These are phyloP conservation scores for Dactylorhiza incarnata DNA, from an alignment of 106 monocot genomes.

Conservation along the genomic window DNA sequence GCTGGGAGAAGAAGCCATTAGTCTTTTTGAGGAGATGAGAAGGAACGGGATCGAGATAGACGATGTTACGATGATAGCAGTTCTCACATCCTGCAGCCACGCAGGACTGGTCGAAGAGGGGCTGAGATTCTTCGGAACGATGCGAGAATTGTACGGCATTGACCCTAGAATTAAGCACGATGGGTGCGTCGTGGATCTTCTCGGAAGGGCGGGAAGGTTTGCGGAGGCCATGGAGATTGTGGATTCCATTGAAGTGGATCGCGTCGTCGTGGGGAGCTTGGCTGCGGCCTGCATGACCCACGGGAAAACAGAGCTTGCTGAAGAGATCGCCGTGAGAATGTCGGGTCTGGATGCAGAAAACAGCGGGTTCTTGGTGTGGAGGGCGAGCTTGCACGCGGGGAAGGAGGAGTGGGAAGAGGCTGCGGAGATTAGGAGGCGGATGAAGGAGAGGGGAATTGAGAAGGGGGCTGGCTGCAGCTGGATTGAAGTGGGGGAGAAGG, in stretches of 20 bases:
- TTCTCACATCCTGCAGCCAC: slow-evolving; percentile 63
- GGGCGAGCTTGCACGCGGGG: neutral
- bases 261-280: slow-evolving; percentile 26
- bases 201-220: slow-evolving; percentile 53
- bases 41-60: slow-evolving; percentile 36
- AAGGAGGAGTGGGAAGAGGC: slow-evolving; percentile 41
- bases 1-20: slow-evolving; percentile 39
- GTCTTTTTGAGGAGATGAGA: slow-evolving; percentile 37
- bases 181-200: slow-evolving; percentile 67
- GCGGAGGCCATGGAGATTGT: slow-evolving; percentile 44
- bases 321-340: slow-evolving; percentile 17
- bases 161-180: slow-evolving; percentile 49
- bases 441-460: slow-evolving; percentile 32
- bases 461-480: slow-evolving; percentile 53
- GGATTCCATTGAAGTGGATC: slow-evolving; percentile 28
- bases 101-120: slow-evolving; percentile 56
- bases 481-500: slow-evolving; percentile 29
- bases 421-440: slow-evolving; percentile 22
- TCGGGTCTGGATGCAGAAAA: neutral
- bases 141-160: slow-evolving; percentile 33
- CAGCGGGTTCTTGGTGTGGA: neutral
- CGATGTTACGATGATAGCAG: slow-evolving; percentile 43
- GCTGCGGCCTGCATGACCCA: slow-evolving; percentile 37
- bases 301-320: slow-evolving; percentile 41
- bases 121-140: slow-evolving; percentile 41